These are phyloP conservation scores for Raphidocelis subcapitata DNA, from an alignment of 139 green algal genomes.

Conservation along the genomic window DNA sequence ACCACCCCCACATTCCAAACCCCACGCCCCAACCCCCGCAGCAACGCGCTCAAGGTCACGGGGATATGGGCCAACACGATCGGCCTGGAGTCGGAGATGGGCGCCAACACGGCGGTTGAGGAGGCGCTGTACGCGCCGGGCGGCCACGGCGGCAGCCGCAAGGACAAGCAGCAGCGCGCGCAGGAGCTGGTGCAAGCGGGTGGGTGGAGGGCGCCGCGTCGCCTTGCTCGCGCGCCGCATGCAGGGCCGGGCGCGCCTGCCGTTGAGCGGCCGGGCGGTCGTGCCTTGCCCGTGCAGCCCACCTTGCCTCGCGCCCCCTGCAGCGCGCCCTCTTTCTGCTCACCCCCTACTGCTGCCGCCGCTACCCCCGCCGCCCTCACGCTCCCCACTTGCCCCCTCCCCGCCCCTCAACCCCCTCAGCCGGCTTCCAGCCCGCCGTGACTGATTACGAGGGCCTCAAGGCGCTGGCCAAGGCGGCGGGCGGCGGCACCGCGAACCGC, in stretches of 20 bases:
- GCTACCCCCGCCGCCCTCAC: not conserved
- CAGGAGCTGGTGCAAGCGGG: constrained; percentile 57
- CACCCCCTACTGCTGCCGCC: not conserved
- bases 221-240: not conserved
- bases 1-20: no score
- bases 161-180: constrained; percentile 56
- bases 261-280: not conserved
- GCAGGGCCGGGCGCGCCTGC: not conserved
- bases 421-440: constrained; percentile 68
- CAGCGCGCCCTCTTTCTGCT: not conserved
- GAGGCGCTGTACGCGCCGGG: constrained; percentile 68
- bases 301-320: constrained; percentile 1
- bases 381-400: not conserved
- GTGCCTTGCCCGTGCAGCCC: not conserved
- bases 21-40: constrained; percentile 24
- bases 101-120: constrained; percentile 74
- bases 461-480: constrained; percentile 65
- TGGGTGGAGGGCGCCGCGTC: not conserved
- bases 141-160: constrained; percentile 35
- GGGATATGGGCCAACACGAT: constrained; percentile 86
- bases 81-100: constrained; percentile 59
- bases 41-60: constrained; percentile 69
- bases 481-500: constrained; percentile 50
- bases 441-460: constrained; percentile 71
- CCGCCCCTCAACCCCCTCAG: constrained; percentile 9